These are phyloP conservation scores for Talaromyces albobiverticillius DNA, from an alignment of 2,329 filamentous ascomycete genomes.

Conservation along the genomic window DNA sequence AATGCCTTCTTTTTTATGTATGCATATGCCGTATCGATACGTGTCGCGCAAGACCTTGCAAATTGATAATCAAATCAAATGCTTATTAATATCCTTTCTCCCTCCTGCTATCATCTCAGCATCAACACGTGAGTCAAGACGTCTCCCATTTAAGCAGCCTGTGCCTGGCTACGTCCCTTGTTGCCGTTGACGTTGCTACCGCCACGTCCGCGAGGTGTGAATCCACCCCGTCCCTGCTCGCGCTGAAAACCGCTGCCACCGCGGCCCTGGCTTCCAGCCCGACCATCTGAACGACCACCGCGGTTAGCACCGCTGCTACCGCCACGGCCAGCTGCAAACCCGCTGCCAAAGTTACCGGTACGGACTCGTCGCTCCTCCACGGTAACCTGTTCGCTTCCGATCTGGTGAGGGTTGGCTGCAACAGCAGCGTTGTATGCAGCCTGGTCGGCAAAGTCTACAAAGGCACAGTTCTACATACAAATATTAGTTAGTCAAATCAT, in stretches of 20 bases:
- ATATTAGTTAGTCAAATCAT: conserved; percentile 16
- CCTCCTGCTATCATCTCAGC: conserved; percentile 7
- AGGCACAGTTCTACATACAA: conserved; percentile 77
- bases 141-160: conserved; percentile 36
- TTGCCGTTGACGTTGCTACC: conserved; percentile 50
- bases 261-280: conserved; percentile 60
- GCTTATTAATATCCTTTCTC: conserved; percentile 3
- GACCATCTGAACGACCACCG: conserved; percentile 52
- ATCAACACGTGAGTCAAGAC: conserved; percentile 21
- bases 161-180: conserved; percentile 46
- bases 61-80: conserved; percentile 17
- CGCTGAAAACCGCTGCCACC: conserved; percentile 64
- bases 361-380: conserved; percentile 88
- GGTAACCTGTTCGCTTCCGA: conserved; percentile 77
- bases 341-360: conserved; percentile 66
- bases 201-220: conserved; percentile 63
- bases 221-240: conserved; percentile 67
- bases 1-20: conserved; percentile 26
- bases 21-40: conserved; percentile 24
- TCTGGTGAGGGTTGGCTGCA: conserved; percentile 77
- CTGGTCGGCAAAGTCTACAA: conserved; percentile 83
- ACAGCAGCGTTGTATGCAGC: conserved; percentile 81
- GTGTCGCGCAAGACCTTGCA: conserved; percentile 27
- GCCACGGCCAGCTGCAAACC: conserved; percentile 59
- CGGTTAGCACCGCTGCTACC: conserved; percentile 59